phyloP scores from a whole-genome alignment of 176 grass and related monocot species.

The sorghum (Sorghum bicolor) region Sorghum_bicolor_NCBIv3 NC_012874.2:69682001-69682500 shows the following conservation, averaged over 20 bases:
- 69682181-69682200: constrained; percentile 1
- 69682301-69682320: neutral
- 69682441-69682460: constrained; percentile 39
- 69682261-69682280: neutral
- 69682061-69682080: neutral
- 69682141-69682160: neutral
- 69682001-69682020: constrained; percentile 21
- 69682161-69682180: constrained; percentile 12
- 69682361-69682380: neutral
- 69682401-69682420: neutral
- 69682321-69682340: neutral
- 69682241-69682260: neutral
- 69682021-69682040: constrained; percentile 7
- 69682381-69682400: constrained; percentile 6
- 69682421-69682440: constrained; percentile 58
- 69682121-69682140: neutral
- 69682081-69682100: no score
- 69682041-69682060: neutral
- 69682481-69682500: constrained; percentile 3
- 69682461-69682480: constrained; percentile 32
- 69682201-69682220: neutral
- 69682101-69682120: neutral
- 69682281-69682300: neutral
- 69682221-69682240: neutral
- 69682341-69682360: neutral